phyloP scores from a whole-genome alignment of 345 rosid genomes.

The Salix brachista region DNA sequence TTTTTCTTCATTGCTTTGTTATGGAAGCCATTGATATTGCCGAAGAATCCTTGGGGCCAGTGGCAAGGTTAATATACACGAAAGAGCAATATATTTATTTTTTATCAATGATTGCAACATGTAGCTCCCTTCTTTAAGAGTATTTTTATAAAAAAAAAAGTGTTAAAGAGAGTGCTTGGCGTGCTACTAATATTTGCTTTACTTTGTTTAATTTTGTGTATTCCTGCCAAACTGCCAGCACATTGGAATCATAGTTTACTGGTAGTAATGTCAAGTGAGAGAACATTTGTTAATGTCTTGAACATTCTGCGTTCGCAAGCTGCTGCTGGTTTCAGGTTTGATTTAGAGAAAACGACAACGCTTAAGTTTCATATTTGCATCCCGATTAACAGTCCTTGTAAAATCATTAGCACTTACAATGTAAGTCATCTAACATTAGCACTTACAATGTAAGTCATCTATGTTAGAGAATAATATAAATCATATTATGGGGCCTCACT shows the following conservation, averaged over 20 bases:
- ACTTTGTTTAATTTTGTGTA: neutral
- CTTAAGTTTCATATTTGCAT: neutral
- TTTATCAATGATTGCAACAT: constrained; percentile 20
- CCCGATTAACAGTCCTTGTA: neutral
- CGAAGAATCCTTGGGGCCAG: neutral
- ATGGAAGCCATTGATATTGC: neutral
- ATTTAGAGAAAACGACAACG: neutral
- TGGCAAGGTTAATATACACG: constrained; percentile 7
- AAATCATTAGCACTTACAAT: neutral
- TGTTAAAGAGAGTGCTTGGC: neutral
- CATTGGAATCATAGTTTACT: neutral
- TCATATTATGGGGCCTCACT: too few species aligned
- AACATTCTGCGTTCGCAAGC: neutral
- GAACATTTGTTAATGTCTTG: too few species aligned
- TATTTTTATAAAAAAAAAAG: neutral
- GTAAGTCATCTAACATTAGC: neutral
- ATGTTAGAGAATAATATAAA: too few species aligned
- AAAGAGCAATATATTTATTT: neutral
- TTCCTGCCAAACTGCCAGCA: neutral
- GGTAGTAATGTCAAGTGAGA: neutral
- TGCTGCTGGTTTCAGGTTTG: neutral
- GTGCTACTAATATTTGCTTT: neutral
- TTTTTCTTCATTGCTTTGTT: neutral
- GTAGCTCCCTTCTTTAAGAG: neutral
- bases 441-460: too few species aligned